phyloP scores from a whole-genome alignment of 768 basidiomycete genomes.

The Termitomyces sp. region DNA sequence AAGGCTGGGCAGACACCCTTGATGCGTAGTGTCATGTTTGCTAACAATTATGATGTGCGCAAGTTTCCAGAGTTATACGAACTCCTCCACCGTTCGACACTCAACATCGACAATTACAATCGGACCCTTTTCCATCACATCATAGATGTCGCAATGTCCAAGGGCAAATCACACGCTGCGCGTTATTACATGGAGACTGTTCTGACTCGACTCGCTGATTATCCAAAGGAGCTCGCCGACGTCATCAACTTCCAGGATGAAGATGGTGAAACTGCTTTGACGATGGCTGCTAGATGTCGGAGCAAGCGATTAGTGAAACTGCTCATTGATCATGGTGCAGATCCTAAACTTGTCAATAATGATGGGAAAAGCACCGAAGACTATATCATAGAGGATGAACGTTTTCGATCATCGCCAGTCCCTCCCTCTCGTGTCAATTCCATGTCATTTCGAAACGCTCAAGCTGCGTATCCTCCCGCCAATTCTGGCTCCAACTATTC shows the following conservation, averaged over 20 bases:
- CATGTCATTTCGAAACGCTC: constrained; percentile 72
- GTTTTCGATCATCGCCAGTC: constrained; percentile 88
- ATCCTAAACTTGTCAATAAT: constrained; percentile 89
- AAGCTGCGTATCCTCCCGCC: constrained; percentile 46
- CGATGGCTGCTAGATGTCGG: constrained; percentile 92
- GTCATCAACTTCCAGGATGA: constrained; percentile 99
- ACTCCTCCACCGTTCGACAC: constrained; percentile 92
- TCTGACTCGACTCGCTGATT: constrained; percentile 79
- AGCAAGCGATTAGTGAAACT: constrained; percentile 94
- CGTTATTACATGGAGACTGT: constrained; percentile 99
- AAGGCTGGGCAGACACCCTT: constrained; percentile 94
- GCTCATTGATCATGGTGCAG: constrained; percentile 92
- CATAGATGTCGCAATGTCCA: constrained; percentile 94
- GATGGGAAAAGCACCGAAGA: constrained; percentile 98
- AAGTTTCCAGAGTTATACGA: constrained; percentile 99
- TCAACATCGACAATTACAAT: constrained; percentile 97
- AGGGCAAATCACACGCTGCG: constrained; percentile 96
- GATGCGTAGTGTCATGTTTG: constrained; percentile 99
- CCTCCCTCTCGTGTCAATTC: constrained; percentile 59
- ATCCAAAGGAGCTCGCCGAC: constrained; percentile 93
- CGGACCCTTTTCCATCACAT: constrained; percentile 98
- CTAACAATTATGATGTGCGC: constrained; percentile 98
- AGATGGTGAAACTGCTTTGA: constrained; percentile 96
- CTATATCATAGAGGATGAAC: constrained; percentile 97
- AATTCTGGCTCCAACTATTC: constrained; percentile 18